Percentiles rank a stretch among this genome's conserved stretches.
Evolutionary conservation across 2,329 filamentous ascomycete species (phyloP).

Genomic region (Exophiala spinifera): DNA sequence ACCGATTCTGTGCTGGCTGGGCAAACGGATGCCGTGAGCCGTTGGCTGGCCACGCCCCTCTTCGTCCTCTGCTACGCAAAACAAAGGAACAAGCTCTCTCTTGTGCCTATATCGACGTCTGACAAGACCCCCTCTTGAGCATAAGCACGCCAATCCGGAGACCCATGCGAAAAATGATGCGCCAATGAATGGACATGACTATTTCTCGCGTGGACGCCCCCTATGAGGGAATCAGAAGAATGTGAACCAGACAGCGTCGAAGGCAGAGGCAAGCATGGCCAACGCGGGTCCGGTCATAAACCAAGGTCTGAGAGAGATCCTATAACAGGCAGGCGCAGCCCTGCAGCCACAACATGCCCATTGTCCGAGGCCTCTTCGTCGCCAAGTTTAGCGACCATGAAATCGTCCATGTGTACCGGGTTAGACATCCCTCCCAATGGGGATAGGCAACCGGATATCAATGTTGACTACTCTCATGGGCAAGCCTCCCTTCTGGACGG

Average conservation of each 20-base stretch:
- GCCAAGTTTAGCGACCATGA: slow-evolving; percentile 5
- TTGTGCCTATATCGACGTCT: background rate
- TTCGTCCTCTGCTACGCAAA: background rate
- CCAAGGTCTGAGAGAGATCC: slow-evolving; percentile 2
- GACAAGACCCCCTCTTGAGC: background rate
- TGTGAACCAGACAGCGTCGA: slow-evolving; percentile 4
- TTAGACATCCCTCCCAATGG: slow-evolving; percentile 5
- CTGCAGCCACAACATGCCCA: slow-evolving; percentile 10
- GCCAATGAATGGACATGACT: slow-evolving; percentile 14
- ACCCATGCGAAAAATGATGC: slow-evolving; percentile 14
- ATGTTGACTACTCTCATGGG: slow-evolving; percentile 1
- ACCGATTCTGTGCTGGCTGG: background rate
- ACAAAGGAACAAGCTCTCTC: background rate
- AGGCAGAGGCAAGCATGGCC: slow-evolving; percentile 2
- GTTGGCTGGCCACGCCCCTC: background rate
- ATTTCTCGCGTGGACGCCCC: background rate
- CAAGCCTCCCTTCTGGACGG: background rate
- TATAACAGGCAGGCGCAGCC: slow-evolving; percentile 2
- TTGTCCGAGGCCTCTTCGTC: slow-evolving; percentile 6
- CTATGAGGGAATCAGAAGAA: slow-evolving; percentile 14
- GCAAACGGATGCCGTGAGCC: background rate
- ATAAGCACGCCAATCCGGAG: background rate
- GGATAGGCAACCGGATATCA: slow-evolving; percentile 5
- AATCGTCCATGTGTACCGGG: slow-evolving; percentile 5
- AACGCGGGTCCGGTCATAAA: slow-evolving; percentile 1